Evolutionary conservation across 2,329 filamentous ascomycete genomes (phyloP), one percentile per base, ranked within the genome.

Genomic region (Coniochaeta sp.): DNA sequence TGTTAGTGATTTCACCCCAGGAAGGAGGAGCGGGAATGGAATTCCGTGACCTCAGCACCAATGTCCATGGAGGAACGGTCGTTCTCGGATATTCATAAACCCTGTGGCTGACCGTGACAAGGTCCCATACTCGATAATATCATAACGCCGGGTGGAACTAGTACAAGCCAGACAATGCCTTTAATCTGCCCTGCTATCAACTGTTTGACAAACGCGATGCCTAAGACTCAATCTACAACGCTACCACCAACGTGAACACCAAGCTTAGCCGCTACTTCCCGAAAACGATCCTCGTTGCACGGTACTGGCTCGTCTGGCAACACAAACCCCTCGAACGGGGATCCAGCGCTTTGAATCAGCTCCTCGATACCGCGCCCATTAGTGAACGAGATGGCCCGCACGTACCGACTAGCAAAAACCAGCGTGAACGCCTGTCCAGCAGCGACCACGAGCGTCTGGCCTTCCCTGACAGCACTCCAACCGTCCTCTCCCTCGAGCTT

Each of bases 361-460:
- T 76, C 68, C 64, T 82, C 79, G 2, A 83, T 72, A 0, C 81
- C 80, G 50, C 71, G 69, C 0, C 81, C 81, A 62, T 79, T 79
- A 0, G 78, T 76, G 60, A 82, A 83, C 0, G 73, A 74, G 62
- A 77, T 77, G 7, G 77, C 70, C 26, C 78, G 73, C 3, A 81
- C 79, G 65, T 75, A 82, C 44, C 74, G 71, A 59, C 76, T 80
- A 12, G 67, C 73, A 64, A 80, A 79, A 1, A 70, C 71, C 0
- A 82, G 65, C 0, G 69, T 68, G 62, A 83, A 82, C 0, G 72
- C 67, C 63, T 77, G 73, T 0, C 76, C 79, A 1, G 77, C 76
- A 0, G 80, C 74, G 12, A 83, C 70, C 40, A 82, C 72, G 0
- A 81, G 69, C 0, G 80, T 79, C 64, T 83, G 77, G 0, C 80